phyloP scores from a whole-genome alignment of 331 rosid species.

The Quercus phellos region DNA sequence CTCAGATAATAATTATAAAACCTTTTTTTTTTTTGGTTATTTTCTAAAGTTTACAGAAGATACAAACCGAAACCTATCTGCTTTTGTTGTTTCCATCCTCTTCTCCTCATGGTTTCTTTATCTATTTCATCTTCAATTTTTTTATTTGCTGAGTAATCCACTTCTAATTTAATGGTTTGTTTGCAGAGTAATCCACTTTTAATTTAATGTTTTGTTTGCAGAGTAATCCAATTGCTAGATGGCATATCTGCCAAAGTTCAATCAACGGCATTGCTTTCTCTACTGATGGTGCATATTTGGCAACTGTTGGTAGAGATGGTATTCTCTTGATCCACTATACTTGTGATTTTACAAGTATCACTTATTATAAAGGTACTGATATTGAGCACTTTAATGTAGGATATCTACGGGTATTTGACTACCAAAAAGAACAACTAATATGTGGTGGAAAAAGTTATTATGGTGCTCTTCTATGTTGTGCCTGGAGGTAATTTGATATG shows the following conservation, averaged over 20 bases:
- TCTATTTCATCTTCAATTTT: too few species aligned
- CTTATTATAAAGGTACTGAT: background rate
- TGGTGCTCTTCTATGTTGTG: conserved; percentile 89
- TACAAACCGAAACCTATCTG: background rate
- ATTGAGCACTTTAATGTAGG: conserved; percentile 42
- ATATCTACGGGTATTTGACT: conserved; percentile 91
- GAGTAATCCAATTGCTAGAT: conserved; percentile 93
- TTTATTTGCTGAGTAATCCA: background rate
- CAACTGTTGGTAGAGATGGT: conserved; percentile 98
- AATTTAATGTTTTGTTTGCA: conserved; percentile 28
- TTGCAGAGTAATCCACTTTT: too few species aligned
- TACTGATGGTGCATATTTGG: conserved; percentile 70
- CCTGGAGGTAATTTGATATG: conserved; percentile 78
- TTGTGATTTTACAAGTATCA: background rate
- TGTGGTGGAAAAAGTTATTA: conserved; percentile 98
- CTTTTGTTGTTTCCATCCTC: background rate
- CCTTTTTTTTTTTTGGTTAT: background rate
- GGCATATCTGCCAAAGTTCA: conserved; percentile 96
- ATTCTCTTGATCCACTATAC: conserved; percentile 13
- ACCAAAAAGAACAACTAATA: conserved; percentile 75
- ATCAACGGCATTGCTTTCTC: conserved; percentile 84
- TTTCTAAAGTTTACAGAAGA: background rate
- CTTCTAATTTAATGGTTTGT: too few species aligned
- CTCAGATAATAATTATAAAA: background rate
- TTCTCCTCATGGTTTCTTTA: background rate